Evolutionary conservation across 2,329 filamentous ascomycete species (phyloP).

Genomic region (Lachnellula subtilissima): DNA sequence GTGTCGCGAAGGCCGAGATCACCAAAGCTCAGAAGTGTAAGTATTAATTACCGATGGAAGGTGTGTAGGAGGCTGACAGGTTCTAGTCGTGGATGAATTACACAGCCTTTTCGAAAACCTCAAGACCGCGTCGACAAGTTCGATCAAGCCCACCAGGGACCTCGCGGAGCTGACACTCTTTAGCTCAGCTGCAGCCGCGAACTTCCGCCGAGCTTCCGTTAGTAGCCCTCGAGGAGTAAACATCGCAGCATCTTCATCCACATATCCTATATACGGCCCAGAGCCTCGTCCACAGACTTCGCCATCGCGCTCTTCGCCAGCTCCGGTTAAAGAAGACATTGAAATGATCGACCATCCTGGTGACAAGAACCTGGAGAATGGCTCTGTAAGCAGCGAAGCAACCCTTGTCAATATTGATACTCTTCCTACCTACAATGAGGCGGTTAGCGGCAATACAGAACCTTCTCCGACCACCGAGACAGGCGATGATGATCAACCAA

Average conservation of each 20-base stretch:
- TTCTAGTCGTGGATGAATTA: conserved; percentile 69
- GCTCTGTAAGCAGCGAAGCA: conserved; percentile 34
- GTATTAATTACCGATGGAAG: conserved; percentile 33
- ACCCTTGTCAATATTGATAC: conserved; percentile 35
- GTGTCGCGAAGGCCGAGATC: conserved; percentile 54
- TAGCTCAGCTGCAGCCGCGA: conserved; percentile 49
- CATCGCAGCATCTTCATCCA: conserved; percentile 21
- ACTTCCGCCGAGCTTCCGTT: conserved; percentile 44
- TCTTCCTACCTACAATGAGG: conserved; percentile 15
- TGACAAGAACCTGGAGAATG: conserved; percentile 21
- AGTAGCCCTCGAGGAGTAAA: conserved; percentile 31
- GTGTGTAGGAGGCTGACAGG: conserved; percentile 10
- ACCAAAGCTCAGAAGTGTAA: conserved; percentile 67
- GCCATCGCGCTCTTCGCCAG: conserved; percentile 10
- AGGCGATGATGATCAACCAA: background rate
- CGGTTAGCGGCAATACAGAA: conserved; percentile 1
- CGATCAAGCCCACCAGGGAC: conserved; percentile 67
- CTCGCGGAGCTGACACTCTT: conserved; percentile 77
- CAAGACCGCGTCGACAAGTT: conserved; percentile 55
- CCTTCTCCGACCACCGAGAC: conserved; percentile 1
- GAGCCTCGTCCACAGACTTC: conserved; percentile 21
- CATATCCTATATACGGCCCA: conserved; percentile 25
- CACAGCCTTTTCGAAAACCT: conserved; percentile 66
- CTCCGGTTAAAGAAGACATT: conserved; percentile 23
- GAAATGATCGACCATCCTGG: conserved; percentile 30